A percentile compares a stretch with the other conserved stretches of the same genome.
These are phyloP conservation scores for Cytospora chrysosperma DNA, from an alignment of 2,329 filamentous ascomycete species.

Conservation along the genomic window DNA sequence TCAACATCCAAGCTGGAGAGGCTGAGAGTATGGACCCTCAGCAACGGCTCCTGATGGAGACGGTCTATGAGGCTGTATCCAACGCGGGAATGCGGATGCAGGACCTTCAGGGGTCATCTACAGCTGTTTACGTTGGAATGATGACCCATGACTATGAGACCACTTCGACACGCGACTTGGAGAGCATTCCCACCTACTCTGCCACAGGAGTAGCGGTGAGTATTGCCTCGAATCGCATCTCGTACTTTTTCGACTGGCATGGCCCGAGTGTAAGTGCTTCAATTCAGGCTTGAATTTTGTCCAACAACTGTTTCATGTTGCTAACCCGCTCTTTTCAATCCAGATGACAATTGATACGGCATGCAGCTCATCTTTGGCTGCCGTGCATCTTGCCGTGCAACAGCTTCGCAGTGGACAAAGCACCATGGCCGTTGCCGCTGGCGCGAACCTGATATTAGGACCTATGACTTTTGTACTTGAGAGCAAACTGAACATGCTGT, in stretches of 20 bases:
- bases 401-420: conserved; percentile 29
- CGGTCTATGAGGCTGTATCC: conserved; percentile 29
- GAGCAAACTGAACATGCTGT: conserved; percentile 33
- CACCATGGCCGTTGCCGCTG: too few relatives aligned
- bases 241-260: conserved; percentile 40
- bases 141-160: conserved; percentile 4
- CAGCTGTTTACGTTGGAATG: conserved; percentile 10
- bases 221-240: conserved; percentile 37
- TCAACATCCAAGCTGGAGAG: conserved; percentile 27
- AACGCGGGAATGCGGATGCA: conserved; percentile 26
- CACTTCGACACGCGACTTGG: not conserved
- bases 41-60: conserved; percentile 24
- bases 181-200: too few relatives aligned
- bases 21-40: conserved; percentile 26
- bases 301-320: too few relatives aligned
- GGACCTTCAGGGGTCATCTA: conserved; percentile 27
- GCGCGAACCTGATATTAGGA: too few relatives aligned
- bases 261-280: conserved; percentile 41
- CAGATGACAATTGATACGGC: conserved; percentile 47
- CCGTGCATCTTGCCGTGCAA: conserved; percentile 40
- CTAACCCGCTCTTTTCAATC: too few relatives aligned
- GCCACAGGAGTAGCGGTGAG: too few relatives aligned
- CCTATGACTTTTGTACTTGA: too few relatives aligned
- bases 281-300: too few relatives aligned
- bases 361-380: conserved; percentile 41